phyloP scores from a whole-genome alignment of 2,329 filamentous ascomycete genomes.

The Fusarium kyushuense region DNA sequence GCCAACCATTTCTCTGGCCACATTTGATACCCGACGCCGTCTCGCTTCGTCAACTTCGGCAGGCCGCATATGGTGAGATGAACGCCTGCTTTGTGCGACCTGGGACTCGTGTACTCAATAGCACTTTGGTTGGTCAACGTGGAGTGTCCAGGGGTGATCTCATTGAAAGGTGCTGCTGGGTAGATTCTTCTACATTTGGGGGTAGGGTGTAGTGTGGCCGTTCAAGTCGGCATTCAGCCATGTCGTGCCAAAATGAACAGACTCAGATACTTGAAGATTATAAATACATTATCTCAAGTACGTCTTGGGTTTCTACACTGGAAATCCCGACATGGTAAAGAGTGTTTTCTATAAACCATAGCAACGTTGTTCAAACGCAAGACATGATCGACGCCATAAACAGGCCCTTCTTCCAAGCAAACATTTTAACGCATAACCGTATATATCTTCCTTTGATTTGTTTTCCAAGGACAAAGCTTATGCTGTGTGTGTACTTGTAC shows the following conservation, averaged over 20 bases:
- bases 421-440: not conserved
- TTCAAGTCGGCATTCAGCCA: not conserved
- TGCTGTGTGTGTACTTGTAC: constrained; percentile 31
- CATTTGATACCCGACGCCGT: constrained; percentile 19
- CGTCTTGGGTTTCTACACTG: not conserved
- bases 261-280: not conserved
- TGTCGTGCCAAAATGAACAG: not conserved
- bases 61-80: constrained; percentile 38
- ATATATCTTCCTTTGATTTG: not conserved
- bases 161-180: not conserved
- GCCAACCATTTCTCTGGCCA: constrained; percentile 21
- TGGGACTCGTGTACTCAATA: constrained; percentile 2
- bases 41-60: constrained; percentile 42
- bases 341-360: not conserved
- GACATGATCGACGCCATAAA: not conserved
- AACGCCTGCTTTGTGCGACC: constrained; percentile 31
- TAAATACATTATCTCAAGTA: not conserved
- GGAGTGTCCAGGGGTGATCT: not conserved
- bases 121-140: not conserved
- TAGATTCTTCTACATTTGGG: not conserved
- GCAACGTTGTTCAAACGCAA: not conserved
- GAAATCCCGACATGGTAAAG: not conserved
- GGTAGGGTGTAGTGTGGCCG: not conserved
- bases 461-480: constrained; percentile 9
- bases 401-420: not conserved